These are phyloP conservation scores for Scytalidium lignicola DNA, from an alignment of 2,329 filamentous ascomycete species.

Conservation along the genomic window DNA sequence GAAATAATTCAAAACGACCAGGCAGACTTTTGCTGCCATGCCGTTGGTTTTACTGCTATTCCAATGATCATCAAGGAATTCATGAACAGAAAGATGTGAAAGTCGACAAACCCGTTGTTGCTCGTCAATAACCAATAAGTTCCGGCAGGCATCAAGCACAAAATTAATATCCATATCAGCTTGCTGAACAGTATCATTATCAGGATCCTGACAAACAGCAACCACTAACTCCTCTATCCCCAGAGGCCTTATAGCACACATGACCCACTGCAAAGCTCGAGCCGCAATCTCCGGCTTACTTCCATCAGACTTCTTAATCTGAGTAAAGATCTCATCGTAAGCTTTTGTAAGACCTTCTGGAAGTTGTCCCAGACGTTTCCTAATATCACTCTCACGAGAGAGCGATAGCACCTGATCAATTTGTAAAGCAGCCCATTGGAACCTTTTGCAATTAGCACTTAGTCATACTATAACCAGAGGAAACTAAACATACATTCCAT, in stretches of 20 bases:
- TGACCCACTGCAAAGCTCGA: conserved; percentile 23
- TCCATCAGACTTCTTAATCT: conserved; percentile 8
- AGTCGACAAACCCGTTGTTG: conserved; percentile 12
- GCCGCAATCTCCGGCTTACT: conserved; percentile 9
- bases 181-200: conserved; percentile 4
- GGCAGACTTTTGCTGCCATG: conserved; percentile 5
- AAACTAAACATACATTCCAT: conserved; percentile 24
- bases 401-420: conserved; percentile 23
- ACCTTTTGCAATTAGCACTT: conserved; percentile 18
- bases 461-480: neutral
- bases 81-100: conserved; percentile 24
- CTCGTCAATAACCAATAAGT: conserved; percentile 21
- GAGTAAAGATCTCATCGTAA: conserved; percentile 26
- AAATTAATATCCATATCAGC: conserved; percentile 10
- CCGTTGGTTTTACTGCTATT: conserved; percentile 5
- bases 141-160: conserved; percentile 17
- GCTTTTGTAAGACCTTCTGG: conserved; percentile 21
- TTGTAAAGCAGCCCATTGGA: conserved; percentile 29
- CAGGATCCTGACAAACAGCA: conserved; percentile 13
- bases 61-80: conserved; percentile 21
- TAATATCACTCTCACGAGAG: conserved; percentile 16
- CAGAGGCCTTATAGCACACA: conserved; percentile 15
- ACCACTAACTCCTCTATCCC: conserved; percentile 7
- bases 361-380: conserved; percentile 24
- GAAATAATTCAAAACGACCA: conserved; percentile 1